Base-by-base conservation (phyloP, 202 grass and related monocot genomes). In the Dendrocalamus latiflorus region DNA sequence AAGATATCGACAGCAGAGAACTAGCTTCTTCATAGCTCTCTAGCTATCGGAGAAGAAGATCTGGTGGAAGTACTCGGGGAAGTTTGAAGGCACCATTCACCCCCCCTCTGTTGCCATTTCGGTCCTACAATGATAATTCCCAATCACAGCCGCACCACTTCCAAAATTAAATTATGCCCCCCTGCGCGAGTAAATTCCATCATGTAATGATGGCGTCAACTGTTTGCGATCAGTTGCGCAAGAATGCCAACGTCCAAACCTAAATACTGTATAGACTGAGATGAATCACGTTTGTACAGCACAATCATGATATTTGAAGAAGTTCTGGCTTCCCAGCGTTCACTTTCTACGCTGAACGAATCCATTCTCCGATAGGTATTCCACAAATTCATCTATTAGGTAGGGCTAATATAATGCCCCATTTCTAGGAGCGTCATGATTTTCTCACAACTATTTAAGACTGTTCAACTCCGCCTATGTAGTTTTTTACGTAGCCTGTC, bases 331-430 rank as follows among this genome's bases (percentile, higher is more conserved):
- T 84, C 69, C 37, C 7, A 5, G 4, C 9, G 54, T 84, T 97
- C 84, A 85, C 47, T 84, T 90, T 49, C 82, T 90, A 42, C 55
- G 81, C 28, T 88, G 97, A 39, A 91, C 91, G 7, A 91, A 87
- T 42, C 86, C 93, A 56, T 91, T 99, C 86, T 94, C 97, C 1
- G 71, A 88, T 72, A 99, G 71, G 79, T 96, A 99, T 50, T 99
- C 97, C 65, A 99, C 97, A 54, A 99, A 99, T 79, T 99, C 97
- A 45, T 99, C 97, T 70, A 99, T 99, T 56, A 99, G 89, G 83
- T 99, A 99, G 36, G 96, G n/a, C n/a, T n/a, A n/a, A n/a, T n/a
- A n/a, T n/a, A n/a, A n/a, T n/a, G n/a, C n/a, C n/a, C n/a, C n/a
- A n/a, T n/a, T n/a, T n/a, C n/a, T n/a, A n/a, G n/a, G n/a, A n/a